Conservation (phyloP, 208 protist species). For the Crithidia fasciculata region DNA sequence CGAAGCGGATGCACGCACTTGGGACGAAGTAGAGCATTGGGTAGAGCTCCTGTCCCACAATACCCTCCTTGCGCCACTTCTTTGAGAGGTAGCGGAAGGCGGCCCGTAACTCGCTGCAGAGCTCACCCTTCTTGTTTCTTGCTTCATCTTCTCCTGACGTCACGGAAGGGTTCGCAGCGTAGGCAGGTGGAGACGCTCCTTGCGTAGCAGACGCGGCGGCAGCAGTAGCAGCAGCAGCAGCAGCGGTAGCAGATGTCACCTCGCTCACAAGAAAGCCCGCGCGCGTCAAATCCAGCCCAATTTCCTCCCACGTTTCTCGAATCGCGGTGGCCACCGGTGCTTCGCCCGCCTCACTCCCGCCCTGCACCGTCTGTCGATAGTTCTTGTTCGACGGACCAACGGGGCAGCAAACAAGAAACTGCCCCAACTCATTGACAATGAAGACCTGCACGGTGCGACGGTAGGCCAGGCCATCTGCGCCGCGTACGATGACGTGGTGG, state of each 20-base stretch:
- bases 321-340: slow-evolving; percentile 31
- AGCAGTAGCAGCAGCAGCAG: background rate
- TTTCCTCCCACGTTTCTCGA: slow-evolving; percentile 57
- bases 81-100: slow-evolving; percentile 59
- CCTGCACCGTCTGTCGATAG: slow-evolving; percentile 52
- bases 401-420: slow-evolving; percentile 42
- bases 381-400: slow-evolving; percentile 26
- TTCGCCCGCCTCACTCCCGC: slow-evolving; percentile 38
- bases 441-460: slow-evolving; percentile 51
- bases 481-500: slow-evolving; percentile 18
- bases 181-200: background rate
- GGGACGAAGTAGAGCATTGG: slow-evolving; percentile 39
- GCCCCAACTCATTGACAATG: slow-evolving; percentile 40
- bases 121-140: slow-evolving; percentile 13
- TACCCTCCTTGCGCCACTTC: slow-evolving; percentile 42
- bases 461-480: slow-evolving; percentile 21
- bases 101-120: slow-evolving; percentile 19
- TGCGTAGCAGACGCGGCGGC: background rate
- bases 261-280: slow-evolving; percentile 31
- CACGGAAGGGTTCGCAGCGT: background rate
- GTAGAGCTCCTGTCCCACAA: slow-evolving; percentile 60
- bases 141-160: background rate
- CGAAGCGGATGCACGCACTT: background rate
- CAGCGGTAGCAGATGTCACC: too few relatives aligned
- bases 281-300: slow-evolving; percentile 32